Evolutionary conservation across 2,329 filamentous ascomycete genomes (phyloP).

Genomic region (Didymellaceae sp.): DNA sequence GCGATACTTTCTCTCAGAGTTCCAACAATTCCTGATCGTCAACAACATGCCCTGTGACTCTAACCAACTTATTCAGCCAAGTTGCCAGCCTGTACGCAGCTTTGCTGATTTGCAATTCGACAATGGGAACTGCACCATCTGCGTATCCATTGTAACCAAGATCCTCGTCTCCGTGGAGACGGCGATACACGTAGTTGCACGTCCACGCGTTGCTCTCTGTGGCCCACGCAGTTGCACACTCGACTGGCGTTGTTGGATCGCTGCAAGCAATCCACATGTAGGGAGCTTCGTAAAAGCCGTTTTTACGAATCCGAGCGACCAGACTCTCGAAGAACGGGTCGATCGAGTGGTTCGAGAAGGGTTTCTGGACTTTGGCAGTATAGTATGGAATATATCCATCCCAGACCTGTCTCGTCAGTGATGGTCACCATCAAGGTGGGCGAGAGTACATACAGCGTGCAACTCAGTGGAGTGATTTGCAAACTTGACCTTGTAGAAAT

Average conservation of each 20-base stretch:
- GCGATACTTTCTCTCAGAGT: constrained; percentile 6
- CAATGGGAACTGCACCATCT: constrained; percentile 46
- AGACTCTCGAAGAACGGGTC: constrained; percentile 46
- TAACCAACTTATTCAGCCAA: constrained; percentile 49
- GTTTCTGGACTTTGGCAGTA: constrained; percentile 40
- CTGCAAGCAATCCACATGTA: constrained; percentile 48
- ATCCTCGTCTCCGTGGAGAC: constrained; percentile 40
- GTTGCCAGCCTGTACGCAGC: constrained; percentile 48
- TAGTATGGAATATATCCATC: constrained; percentile 49
- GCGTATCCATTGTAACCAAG: constrained; percentile 49
- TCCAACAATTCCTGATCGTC: constrained; percentile 27
- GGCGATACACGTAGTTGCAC: constrained; percentile 50
- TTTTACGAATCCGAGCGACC: constrained; percentile 44
- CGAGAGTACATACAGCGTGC: constrained; percentile 42
- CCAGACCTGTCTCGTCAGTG: constrained; percentile 45
- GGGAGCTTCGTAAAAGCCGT: constrained; percentile 45
- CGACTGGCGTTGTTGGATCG: constrained; percentile 38
- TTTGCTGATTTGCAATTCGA: constrained; percentile 52
- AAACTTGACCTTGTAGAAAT: constrained; percentile 48
- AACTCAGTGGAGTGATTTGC: constrained; percentile 42
- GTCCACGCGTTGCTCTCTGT: constrained; percentile 49
- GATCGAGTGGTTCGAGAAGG: constrained; percentile 47
- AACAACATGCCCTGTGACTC: constrained; percentile 3
- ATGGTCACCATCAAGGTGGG: background rate
- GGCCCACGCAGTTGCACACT: constrained; percentile 49